Evolutionary conservation across 2,329 filamentous ascomycete genomes (phyloP).

Genomic region (Lojkania enalia): DNA sequence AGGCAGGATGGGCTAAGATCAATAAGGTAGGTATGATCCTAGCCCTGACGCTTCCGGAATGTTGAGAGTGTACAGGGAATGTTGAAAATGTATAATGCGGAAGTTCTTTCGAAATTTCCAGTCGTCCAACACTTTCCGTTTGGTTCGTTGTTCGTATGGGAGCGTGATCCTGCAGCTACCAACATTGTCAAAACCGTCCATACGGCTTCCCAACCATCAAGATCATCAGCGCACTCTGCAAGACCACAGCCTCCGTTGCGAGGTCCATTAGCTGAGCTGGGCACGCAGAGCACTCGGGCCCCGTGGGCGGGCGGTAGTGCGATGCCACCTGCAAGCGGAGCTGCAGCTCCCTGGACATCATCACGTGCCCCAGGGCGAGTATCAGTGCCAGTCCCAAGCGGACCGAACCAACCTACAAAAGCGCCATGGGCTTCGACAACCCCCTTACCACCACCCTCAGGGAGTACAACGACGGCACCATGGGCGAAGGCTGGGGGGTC

Average conservation of each 20-base stretch:
- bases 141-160: slow-evolving; percentile 55
- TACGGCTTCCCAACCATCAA: slow-evolving; percentile 41
- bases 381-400: slow-evolving; percentile 25
- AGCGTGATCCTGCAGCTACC: slow-evolving; percentile 48
- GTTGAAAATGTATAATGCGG: slow-evolving; percentile 99
- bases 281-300: slow-evolving; percentile 11
- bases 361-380: slow-evolving; percentile 11
- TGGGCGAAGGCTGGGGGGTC: slow-evolving; percentile 25
- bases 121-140: slow-evolving; percentile 88
- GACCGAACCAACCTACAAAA: slow-evolving; percentile 38
- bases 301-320: slow-evolving; percentile 14
- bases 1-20: slow-evolving; percentile 93
- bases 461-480: slow-evolving; percentile 27
- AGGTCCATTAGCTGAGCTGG: slow-evolving; percentile 28
- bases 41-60: background rate
- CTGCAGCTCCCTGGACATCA: slow-evolving; percentile 33
- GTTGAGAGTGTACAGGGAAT: slow-evolving; percentile 66
- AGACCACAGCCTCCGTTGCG: slow-evolving; percentile 28
- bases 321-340: slow-evolving; percentile 16
- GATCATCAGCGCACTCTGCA: slow-evolving; percentile 22
- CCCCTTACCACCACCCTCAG: slow-evolving; percentile 18
- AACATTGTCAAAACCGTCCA: slow-evolving; percentile 38
- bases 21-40: slow-evolving; percentile 58
- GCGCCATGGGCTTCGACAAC: slow-evolving; percentile 36
- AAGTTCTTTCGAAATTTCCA: slow-evolving; percentile 94